Evolutionary conservation across 306 rosid species (phyloP).

Genomic region (Fagus crenata): DNA sequence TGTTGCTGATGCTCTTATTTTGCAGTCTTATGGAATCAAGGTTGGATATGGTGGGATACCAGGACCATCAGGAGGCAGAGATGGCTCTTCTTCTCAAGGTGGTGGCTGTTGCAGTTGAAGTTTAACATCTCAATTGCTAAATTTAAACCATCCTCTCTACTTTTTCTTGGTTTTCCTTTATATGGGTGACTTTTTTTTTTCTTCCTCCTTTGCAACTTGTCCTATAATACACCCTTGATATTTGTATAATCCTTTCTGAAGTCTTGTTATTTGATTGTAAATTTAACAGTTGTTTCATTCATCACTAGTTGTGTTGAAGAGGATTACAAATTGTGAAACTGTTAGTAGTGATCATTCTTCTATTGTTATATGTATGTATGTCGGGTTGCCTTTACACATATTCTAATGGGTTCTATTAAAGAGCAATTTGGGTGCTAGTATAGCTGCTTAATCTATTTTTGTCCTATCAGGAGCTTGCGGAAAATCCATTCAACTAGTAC

Average conservation of each 20-base stretch:
- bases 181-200: slow-evolving; percentile 35
- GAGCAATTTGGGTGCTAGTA: too few species aligned
- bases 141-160: slow-evolving; percentile 27
- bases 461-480: too few species aligned
- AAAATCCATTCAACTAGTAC: too few species aligned
- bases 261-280: slow-evolving; percentile 46
- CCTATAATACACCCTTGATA: slow-evolving; percentile 25
- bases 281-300: slow-evolving; percentile 44
- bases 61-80: slow-evolving; percentile 95
- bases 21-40: slow-evolving; percentile 97
- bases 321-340: slow-evolving; percentile 34
- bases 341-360: neutral
- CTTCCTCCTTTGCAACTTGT: neutral
- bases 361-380: neutral
- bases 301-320: slow-evolving; percentile 29
- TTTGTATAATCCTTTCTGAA: slow-evolving; percentile 50
- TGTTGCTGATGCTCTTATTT: slow-evolving; percentile 29
- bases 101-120: slow-evolving; percentile 92
- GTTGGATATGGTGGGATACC: slow-evolving; percentile 98
- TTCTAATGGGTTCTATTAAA: too few species aligned
- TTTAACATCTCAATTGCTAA: slow-evolving; percentile 24
- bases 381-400: neutral
- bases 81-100: slow-evolving; percentile 75
- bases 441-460: too few species aligned
- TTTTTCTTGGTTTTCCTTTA: slow-evolving; percentile 15